Conservation (phyloP, 2,329 filamentous ascomycete genomes). For the Diaporthe sp. region DNA sequence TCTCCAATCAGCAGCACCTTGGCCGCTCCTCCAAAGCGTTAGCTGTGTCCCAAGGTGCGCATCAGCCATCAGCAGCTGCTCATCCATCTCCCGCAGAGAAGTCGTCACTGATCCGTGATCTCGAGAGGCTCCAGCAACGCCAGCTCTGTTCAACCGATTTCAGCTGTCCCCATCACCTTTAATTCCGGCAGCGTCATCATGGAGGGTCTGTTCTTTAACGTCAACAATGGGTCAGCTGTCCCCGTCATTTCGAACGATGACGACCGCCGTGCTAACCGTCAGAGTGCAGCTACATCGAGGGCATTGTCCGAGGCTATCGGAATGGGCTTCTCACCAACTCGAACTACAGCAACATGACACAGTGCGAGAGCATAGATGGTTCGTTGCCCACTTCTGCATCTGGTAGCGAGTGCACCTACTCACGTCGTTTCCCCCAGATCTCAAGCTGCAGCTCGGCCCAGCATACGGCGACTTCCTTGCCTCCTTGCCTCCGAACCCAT, state of each 20-base stretch:
- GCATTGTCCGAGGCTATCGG: constrained; percentile 96
- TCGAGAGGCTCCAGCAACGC: constrained; percentile 3
- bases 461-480: constrained; percentile 98
- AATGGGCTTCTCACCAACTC: constrained; percentile 90
- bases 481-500: constrained; percentile 94
- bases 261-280: constrained; percentile 41
- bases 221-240: constrained; percentile 82
- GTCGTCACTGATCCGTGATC: constrained; percentile 36
- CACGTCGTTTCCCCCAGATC: constrained; percentile 70
- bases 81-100: neutral
- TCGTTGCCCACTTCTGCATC: constrained; percentile 47
- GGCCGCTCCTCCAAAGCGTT: neutral
- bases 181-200: constrained; percentile 60
- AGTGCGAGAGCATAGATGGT: constrained; percentile 99
- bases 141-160: neutral
- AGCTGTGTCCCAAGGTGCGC: constrained; percentile 17
- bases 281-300: constrained; percentile 87
- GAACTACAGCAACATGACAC: constrained; percentile 95
- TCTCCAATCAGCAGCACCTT: constrained; percentile 33
- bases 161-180: constrained; percentile 28
- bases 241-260: neutral
- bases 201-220: constrained; percentile 96
- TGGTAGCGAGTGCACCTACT: constrained; percentile 21
- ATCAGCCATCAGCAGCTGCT: constrained; percentile 30
- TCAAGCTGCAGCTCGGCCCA: constrained; percentile 96